Evolutionary conservation across 2,329 filamentous ascomycete genomes (phyloP), one percentile per base, ranked within the genome.

Genomic region (Trematosphaeria pertusa): DNA sequence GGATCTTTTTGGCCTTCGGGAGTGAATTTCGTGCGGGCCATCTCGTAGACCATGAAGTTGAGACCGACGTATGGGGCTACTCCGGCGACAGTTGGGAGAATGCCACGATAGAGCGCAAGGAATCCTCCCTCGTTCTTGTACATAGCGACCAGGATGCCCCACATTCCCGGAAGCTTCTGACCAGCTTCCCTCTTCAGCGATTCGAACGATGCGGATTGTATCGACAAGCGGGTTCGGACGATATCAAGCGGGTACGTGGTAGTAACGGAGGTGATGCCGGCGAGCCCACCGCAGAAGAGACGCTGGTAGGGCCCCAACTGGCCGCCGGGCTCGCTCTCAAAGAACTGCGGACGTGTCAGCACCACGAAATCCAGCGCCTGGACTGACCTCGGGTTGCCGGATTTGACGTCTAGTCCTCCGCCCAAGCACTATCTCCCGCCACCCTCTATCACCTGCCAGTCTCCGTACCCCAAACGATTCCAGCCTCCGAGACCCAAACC

Each of bases 21-120:
- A 0, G 94, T 99, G 58, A 99, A 80, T 59, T 87, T 87, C 63
- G 86, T 85, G 50, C 94, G 86, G 48, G 92, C 87, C 37, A 87
- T 87, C 73, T 99, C 94, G 74, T 99, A 99, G 5, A 90, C 91
- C 91, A 97, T 97, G 73, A 99, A 99, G 72, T 99, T 99, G 43
- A 99, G 79, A 30, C 94, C 94, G 52, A 99, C 93, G 70, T 97
- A 97, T 58, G 94, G 94, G 31, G 94, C 94, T 24, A 99, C 94
- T 38, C 94, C 94, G 31, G 93, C 91, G 26, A 99, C 87, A 0
- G 94, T 99, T 2, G 94, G 94, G 40, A 97, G 73, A 54, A 99
- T 96, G 44, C 94, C 94, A 51, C 94, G 85, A 71, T 99, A 99
- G n/a, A 99, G 78, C 3, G 93, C 93, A 43, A 78, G 65, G 38